Percentiles rank a stretch among this genome's conserved stretches.
Conservation (phyloP, 495 filamentous ascomycete genomes). For the Xylaria nigripes region DNA sequence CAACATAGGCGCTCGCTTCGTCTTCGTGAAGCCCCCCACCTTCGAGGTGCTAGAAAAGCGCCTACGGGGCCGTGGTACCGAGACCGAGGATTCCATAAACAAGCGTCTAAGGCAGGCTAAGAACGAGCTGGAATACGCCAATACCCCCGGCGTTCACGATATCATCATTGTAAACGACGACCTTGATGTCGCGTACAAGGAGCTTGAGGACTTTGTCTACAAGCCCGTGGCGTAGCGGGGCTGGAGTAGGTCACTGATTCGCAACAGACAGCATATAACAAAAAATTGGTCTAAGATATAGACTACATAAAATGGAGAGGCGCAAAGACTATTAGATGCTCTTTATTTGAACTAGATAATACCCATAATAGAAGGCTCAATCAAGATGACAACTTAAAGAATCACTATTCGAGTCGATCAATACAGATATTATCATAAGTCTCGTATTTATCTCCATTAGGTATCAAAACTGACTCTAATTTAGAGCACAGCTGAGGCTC, state of each 20-base stretch:
- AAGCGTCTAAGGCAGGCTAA: constrained; percentile 72
- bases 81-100: constrained; percentile 66
- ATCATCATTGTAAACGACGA: constrained; percentile 85
- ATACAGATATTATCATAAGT: constrained; percentile 21
- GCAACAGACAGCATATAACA: background rate
- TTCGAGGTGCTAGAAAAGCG: constrained; percentile 66
- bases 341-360: constrained; percentile 2
- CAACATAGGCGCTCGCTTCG: constrained; percentile 66
- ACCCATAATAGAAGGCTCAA: constrained; percentile 7
- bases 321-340: background rate
- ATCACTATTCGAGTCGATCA: constrained; percentile 7
- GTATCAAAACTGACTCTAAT: constrained; percentile 41
- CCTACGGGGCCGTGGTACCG: constrained; percentile 74
- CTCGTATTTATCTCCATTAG: constrained; percentile 35
- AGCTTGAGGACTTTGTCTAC: constrained; percentile 61
- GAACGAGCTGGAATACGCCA: constrained; percentile 73
- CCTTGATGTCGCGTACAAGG: constrained; percentile 70
- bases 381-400: background rate
- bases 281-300: background rate
- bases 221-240: constrained; percentile 22
- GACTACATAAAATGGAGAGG: background rate
- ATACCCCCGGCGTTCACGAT: constrained; percentile 68
- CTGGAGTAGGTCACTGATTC: background rate
- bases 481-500: constrained; percentile 31
- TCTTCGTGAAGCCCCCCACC: constrained; percentile 78